These are phyloP conservation scores for Saturnispora besseyi DNA, from an alignment of 805 yeast genomes.

Conservation along the genomic window DNA sequence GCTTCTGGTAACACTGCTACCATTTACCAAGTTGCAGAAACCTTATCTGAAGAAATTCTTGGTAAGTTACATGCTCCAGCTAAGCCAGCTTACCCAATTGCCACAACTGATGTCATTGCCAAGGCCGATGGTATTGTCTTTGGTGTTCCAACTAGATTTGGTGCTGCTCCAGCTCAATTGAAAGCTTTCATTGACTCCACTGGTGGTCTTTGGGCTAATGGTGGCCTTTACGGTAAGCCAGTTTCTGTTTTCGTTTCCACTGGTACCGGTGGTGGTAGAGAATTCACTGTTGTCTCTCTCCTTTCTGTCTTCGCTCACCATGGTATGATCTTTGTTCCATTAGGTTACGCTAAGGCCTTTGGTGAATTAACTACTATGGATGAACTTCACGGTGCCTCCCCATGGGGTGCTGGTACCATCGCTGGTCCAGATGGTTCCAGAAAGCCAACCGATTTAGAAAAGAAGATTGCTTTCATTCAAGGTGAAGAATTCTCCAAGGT, in stretches of 20 bases:
- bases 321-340: constrained; percentile 72
- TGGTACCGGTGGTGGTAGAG: constrained; percentile 84
- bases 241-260: constrained; percentile 68
- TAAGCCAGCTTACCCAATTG: constrained; percentile 55
- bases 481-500: constrained; percentile 55
- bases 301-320: constrained; percentile 66
- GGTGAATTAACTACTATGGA: constrained; percentile 44
- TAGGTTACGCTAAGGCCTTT: constrained; percentile 57
- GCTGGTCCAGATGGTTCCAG: constrained; percentile 77
- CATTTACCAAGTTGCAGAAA: constrained; percentile 69
- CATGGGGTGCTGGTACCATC: constrained; percentile 81
- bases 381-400: constrained; percentile 71
- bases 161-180: constrained; percentile 73
- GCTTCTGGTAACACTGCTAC: constrained; percentile 62
- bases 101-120: constrained; percentile 47
- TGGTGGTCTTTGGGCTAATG: constrained; percentile 72
- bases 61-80: constrained; percentile 52
- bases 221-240: constrained; percentile 64
- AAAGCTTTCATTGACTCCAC: constrained; percentile 69
- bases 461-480: constrained; percentile 54
- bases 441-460: constrained; percentile 53
- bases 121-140: constrained; percentile 74
- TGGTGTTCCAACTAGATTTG: constrained; percentile 83
- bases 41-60: constrained; percentile 53
- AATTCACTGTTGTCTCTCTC: constrained; percentile 55